These are phyloP conservation scores for Plectosphaerella cucumerina DNA, from an alignment of 2,329 filamentous ascomycete genomes.

Conservation along the genomic window DNA sequence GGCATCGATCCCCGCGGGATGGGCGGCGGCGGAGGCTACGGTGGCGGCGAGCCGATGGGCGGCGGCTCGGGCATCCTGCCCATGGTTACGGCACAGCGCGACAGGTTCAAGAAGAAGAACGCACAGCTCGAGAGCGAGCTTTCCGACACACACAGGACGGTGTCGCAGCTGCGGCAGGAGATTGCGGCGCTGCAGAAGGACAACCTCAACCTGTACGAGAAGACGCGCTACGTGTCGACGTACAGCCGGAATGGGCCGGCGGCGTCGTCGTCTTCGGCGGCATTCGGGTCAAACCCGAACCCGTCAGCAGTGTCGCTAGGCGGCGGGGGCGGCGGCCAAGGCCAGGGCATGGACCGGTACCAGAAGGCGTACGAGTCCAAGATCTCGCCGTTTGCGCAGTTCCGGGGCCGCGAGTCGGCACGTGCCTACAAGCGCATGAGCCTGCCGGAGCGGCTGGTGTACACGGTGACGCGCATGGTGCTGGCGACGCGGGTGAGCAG, in stretches of 20 bases:
- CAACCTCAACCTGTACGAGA: constrained; percentile 94
- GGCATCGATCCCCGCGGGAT: constrained; percentile 74
- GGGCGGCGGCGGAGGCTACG: constrained; percentile 4
- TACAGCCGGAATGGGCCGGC: constrained; percentile 72
- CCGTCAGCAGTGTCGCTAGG: constrained; percentile 64
- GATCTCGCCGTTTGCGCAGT: constrained; percentile 92
- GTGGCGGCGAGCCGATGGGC: constrained; percentile 59
- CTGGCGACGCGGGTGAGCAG: constrained; percentile 85
- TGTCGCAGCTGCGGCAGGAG: constrained; percentile 85
- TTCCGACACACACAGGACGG: constrained; percentile 74
- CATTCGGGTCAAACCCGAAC: constrained; percentile 66
- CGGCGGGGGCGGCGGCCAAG: constrained; percentile 45
- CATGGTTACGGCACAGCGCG: constrained; percentile 96
- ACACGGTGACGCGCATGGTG: constrained; percentile 86
- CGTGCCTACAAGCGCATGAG: constrained; percentile 92
- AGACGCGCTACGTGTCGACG: constrained; percentile 91
- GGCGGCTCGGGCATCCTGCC: constrained; percentile 84
- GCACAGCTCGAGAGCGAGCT: constrained; percentile 85
- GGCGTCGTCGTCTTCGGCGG: constrained; percentile 56
- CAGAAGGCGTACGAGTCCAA: constrained; percentile 91
- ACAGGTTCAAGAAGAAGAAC: constrained; percentile 97
- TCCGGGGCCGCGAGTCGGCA: constrained; percentile 87
- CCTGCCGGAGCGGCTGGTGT: constrained; percentile 82
- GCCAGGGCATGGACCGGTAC: constrained; percentile 69
- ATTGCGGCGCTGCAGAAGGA: constrained; percentile 91